These are phyloP conservation scores for Steccherinum ochraceum DNA, from an alignment of 768 basidiomycete species.

Conservation along the genomic window DNA sequence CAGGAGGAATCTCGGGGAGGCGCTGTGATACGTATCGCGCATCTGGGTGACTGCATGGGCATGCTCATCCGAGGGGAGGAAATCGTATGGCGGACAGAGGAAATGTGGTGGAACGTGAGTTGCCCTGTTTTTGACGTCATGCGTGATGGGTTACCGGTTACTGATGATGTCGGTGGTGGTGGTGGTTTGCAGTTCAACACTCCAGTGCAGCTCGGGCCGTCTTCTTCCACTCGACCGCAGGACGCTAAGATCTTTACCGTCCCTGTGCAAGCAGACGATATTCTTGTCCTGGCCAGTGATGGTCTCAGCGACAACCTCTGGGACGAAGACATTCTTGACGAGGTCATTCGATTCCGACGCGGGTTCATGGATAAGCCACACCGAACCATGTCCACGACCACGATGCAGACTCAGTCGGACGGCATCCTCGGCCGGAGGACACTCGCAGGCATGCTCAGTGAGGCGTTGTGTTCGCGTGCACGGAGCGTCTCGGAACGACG, in stretches of 20 bases:
- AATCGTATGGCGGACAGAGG: slow-evolving; percentile 81
- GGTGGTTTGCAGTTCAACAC: slow-evolving; percentile 42
- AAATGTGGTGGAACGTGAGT: slow-evolving; percentile 87
- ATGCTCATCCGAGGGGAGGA: slow-evolving; percentile 76
- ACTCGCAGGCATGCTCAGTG: slow-evolving; percentile 65
- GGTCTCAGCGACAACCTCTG: slow-evolving; percentile 84
- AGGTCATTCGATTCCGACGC: slow-evolving; percentile 55
- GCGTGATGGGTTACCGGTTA: neutral
- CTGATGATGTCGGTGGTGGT: slow-evolving; percentile 21
- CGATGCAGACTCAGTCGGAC: neutral
- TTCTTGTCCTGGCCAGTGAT: slow-evolving; percentile 77
- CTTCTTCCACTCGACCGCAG: slow-evolving; percentile 52
- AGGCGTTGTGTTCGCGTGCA: slow-evolving; percentile 78
- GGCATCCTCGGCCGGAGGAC: slow-evolving; percentile 40
- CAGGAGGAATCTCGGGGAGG: slow-evolving; percentile 21
- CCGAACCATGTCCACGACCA: neutral
- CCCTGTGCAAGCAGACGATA: slow-evolving; percentile 64
- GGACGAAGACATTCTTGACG: slow-evolving; percentile 84
- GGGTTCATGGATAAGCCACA: slow-evolving; percentile 21
- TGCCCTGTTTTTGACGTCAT: neutral
- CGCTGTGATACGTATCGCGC: slow-evolving; percentile 73
- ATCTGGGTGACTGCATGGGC: slow-evolving; percentile 84
- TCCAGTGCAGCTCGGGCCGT: slow-evolving; percentile 59
- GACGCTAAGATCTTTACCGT: slow-evolving; percentile 67
- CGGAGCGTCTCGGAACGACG: slow-evolving; percentile 53